Base-by-base conservation (phyloP, 495 filamentous ascomycete species). In the Trichoderma reesei region DNA sequence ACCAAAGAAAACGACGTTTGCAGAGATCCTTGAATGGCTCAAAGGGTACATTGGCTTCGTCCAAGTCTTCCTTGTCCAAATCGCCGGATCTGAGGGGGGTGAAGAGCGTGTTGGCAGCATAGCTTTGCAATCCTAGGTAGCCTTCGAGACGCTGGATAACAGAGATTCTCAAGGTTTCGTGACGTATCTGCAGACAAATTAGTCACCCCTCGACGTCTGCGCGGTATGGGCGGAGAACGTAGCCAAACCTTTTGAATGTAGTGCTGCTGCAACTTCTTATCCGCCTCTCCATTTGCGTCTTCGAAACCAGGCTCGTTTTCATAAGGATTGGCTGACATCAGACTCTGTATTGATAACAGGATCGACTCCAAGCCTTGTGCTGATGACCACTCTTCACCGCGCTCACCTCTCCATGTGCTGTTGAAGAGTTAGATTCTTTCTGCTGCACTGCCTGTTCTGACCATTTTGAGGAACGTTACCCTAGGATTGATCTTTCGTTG, bases 251-350 rank as follows among this genome's bases (percentile, higher is more conserved):
- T 98, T 31, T 86, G 86, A 41, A 90, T 80, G 74, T 98, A 98
- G n/a, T 84, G 76, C 65, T 86, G 81, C 73, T 90, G 90, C 59
- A 86, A 82, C 71, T 88, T 84, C 76, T 89, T 86, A 70, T 96
- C 89, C 11, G 80, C 74, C 3, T 78, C 74, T 26, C 83, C 81
- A 39, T 85, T 86, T 20, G 86, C 83, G 61, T 88, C 82, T 68
- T 97, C 94, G 68, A 89, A 96, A 9, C 94, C 94, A 18, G 94
- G 94, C 71, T 98, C 94, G 68, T 97, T 96, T 73, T 94, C 90
- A 73, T 96, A 98, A 0, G 94, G 94, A 72, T 97, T 96, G 31
- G 84, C 75, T 1, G 91, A 95, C 87, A 98, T 92, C 36, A 98
- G 78, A 70, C 91, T 96, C 73, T 98, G 94, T 62, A 98, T 97